Conservation (phyloP, 345 rosid genomes). For the Acer yangbiense region DNA sequence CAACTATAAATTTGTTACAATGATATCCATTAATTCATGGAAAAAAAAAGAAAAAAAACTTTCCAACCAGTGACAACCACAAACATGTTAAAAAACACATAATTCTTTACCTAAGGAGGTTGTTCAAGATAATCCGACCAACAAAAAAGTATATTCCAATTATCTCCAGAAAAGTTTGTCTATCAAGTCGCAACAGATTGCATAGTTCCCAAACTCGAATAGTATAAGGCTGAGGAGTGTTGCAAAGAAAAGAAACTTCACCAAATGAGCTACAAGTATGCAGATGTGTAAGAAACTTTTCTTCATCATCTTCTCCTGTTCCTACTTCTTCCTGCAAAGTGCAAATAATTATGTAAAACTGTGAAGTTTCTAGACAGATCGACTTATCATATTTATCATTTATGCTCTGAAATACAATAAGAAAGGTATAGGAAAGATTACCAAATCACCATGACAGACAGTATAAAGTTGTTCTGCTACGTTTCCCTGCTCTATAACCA, state of each 20-base stretch:
- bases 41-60: background rate
- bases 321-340: slow-evolving; percentile 63
- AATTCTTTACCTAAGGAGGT: slow-evolving; percentile 55
- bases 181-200: slow-evolving; percentile 66
- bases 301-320: slow-evolving; percentile 43
- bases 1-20: slow-evolving; percentile 4
- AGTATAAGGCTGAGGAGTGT: slow-evolving; percentile 61
- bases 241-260: slow-evolving; percentile 73
- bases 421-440: slow-evolving; percentile 22
- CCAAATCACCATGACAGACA: slow-evolving; percentile 78
- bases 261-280: slow-evolving; percentile 57
- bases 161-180: slow-evolving; percentile 66
- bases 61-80: slow-evolving; percentile 3
- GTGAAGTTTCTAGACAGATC: background rate
- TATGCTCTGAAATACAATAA: background rate
- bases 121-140: slow-evolving; percentile 69
- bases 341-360: slow-evolving; percentile 15
- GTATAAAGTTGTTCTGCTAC: slow-evolving; percentile 73
- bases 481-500: slow-evolving; percentile 71
- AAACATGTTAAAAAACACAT: background rate
- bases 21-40: background rate
- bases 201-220: slow-evolving; percentile 62
- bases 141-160: slow-evolving; percentile 70
- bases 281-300: slow-evolving; percentile 26
- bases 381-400: background rate